phyloP scores from a whole-genome alignment of 1,284 basidiomycete genomes.

The Mycosarcoma mackinlayi region DNA sequence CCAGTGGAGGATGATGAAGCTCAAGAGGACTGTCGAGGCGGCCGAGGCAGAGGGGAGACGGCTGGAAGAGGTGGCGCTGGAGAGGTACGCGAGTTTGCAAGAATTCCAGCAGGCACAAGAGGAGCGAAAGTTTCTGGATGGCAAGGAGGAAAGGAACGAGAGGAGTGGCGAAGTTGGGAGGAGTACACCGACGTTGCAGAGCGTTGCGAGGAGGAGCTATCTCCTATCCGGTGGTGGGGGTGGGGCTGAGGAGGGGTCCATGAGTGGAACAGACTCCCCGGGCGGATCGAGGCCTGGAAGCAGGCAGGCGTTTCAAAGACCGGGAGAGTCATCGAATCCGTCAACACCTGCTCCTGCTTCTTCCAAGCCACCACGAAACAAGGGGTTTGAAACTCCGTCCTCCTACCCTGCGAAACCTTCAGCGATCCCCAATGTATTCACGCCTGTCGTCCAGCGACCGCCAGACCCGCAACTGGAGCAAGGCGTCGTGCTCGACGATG shows the following conservation, averaged over 20 bases:
- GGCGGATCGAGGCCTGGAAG: conserved; percentile 26
- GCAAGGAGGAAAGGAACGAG: conserved; percentile 72
- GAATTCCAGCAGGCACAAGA: conserved; percentile 88
- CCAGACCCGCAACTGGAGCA: not conserved
- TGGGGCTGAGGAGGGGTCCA: conserved; percentile 4
- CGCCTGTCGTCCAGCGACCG: conserved; percentile 27
- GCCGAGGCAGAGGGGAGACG: conserved; percentile 81
- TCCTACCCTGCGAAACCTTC: conserved; percentile 44
- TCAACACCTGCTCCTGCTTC: conserved; percentile 34
- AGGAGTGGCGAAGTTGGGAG: conserved; percentile 70
- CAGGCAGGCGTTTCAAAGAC: conserved; percentile 51
- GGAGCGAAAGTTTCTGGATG: conserved; percentile 85
- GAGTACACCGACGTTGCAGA: conserved; percentile 64
- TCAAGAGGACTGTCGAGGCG: conserved; percentile 86
- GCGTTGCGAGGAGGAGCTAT: conserved; percentile 40
- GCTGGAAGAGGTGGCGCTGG: conserved; percentile 84
- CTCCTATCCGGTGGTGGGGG: conserved; percentile 28
- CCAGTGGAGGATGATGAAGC: conserved; percentile 97
- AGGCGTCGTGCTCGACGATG: conserved; percentile 22
- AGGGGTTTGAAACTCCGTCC: conserved; percentile 39
- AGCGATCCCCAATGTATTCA: conserved; percentile 52
- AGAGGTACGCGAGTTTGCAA: conserved; percentile 73
- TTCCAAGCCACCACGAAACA: conserved; percentile 26
- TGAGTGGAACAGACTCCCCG: conserved; percentile 12
- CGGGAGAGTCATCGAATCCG: conserved; percentile 40